Base-by-base conservation (phyloP, 2,329 filamentous ascomycete genomes). In the Endothia cerciana region DNA sequence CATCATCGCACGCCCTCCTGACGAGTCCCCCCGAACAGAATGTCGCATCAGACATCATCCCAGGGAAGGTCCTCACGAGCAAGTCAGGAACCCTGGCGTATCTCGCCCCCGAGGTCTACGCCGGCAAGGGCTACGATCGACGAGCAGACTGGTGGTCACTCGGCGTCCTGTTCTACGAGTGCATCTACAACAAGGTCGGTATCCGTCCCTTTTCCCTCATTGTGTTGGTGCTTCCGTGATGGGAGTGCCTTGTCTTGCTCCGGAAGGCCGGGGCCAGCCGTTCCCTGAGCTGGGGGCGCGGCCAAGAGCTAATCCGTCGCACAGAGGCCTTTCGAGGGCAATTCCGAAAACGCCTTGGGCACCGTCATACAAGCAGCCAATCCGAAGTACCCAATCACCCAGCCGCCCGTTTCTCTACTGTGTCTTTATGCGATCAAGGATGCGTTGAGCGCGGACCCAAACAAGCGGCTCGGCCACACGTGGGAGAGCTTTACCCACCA, bases 61-160 rank as follows among this genome's bases (percentile, higher is more conserved):
- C 92, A 0, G 88, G 92, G 62, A 94, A 93, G 73, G 85, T 89
- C 30, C 82, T 98, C 61, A 96, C 93, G 3, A 98, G 95, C 84
- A 98, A 97, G 78, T 99, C 95, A 0, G 95, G 95, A 40, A 99
- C 95, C 0, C 81, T 99, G 66, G 95, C 95, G 63, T 99, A 99
- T 75, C 87, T 99, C 8, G 94, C 94, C 1, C 95, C 95, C 4
- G 95, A 99, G 77, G 95, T 98, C 2, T 99, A 98, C 74, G 86
- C 89, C 70, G 94, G 94, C 59, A 90, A 89, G 68, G 95, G 95
- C 47, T 99, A 99, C 75, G 89, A 91, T 67, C 88, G 89, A 57
- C 92, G 95, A 72, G 94, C 95, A 51, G 95, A 99, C 77, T 99
- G 95, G 95, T 99, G 95, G 95, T 98, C 95, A 6, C 80, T 99